Base-by-base conservation (phyloP, 192 early-diverging fungal species). In the Coemansia sp. region DNA sequence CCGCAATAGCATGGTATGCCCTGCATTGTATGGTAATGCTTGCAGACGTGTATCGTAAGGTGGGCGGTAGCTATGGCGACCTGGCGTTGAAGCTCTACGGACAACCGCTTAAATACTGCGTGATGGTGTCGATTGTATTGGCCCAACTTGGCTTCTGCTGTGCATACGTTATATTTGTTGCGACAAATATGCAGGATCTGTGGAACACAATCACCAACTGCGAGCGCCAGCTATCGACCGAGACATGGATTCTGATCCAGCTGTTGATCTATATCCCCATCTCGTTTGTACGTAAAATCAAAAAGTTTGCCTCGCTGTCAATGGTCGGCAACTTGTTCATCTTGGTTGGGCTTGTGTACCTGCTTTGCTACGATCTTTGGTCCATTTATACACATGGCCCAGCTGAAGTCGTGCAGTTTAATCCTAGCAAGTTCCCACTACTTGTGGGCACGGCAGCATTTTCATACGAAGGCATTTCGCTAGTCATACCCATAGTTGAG, bases 401-500 rank as follows among this genome's bases (percentile, higher is more conserved):
- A 0, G 61, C 89, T 26, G 87, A 88, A 7, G 84, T 93, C 32
- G 82, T 96, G 16, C 77, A 84, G 54, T 87, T 98, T 69, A 98
- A 98, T 76, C 67, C 82, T 49, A 82, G 88, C 57, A 85, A 86
- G 47, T 96, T 94, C 65, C 85, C 93, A 24, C 73, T 96, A 49
- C 94, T 96, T 65, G 89, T 98, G 47, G 96, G 96, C 56, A 98
- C 96, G 14, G 96, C 96, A 38, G 92, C 95, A 57, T 95, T 89
- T 80, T 86, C 89, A 5, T 97, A 90, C 71, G 92, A 93, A 82
- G 90, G 93, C 55, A 93, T 97, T 64, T 93, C 94, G 52, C 73
- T 94, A 26, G 88, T 89, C 10, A 84, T 89, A 56, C 88, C 88
- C 6, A 89, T 89, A 55, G 86, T 86, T 7, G 86, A 87, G 66